A percentile compares a stretch with the other conserved stretches of the same genome.
phyloP scores from a whole-genome alignment of 1,284 basidiomycete genomes.

The Naganishia sp. region DNA sequence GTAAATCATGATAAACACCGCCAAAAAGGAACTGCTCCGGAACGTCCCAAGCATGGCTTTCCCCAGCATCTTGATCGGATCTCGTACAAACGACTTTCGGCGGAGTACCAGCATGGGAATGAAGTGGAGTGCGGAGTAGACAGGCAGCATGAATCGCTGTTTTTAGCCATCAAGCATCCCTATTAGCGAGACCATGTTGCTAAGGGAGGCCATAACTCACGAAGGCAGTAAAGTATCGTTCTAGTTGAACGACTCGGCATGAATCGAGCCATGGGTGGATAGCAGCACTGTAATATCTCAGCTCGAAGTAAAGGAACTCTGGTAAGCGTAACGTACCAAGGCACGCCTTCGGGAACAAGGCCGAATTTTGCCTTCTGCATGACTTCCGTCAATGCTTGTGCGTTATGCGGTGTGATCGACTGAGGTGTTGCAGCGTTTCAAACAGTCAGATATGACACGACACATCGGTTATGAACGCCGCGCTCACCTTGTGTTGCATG shows the following conservation, averaged over 20 bases:
- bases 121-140: constrained; percentile 86
- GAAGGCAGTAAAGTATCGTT: constrained; percentile 78
- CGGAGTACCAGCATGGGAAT: constrained; percentile 82
- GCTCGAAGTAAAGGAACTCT: background rate
- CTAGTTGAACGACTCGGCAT: constrained; percentile 67
- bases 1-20: constrained; percentile 79
- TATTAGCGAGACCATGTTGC: background rate
- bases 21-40: constrained; percentile 85
- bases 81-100: constrained; percentile 52
- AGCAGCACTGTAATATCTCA: constrained; percentile 54
- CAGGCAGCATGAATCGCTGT: constrained; percentile 67
- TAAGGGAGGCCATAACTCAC: constrained; percentile 35
- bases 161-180: background rate
- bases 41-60: constrained; percentile 71
- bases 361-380: constrained; percentile 41
- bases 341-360: constrained; percentile 57
- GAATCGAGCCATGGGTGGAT: constrained; percentile 77
- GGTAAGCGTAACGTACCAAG: constrained; percentile 53
- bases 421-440: constrained; percentile 14
- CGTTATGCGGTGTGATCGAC: constrained; percentile 45
- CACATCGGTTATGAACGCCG: background rate
- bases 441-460: background rate
- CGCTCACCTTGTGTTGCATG: constrained; percentile 57
- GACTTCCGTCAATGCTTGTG: constrained; percentile 38
- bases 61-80: constrained; percentile 66